A percentile compares a stretch with the other conserved stretches of the same genome.
Conservation (phyloP, 495 filamentous ascomycete genomes). For the Daldinia concentrica region DNA sequence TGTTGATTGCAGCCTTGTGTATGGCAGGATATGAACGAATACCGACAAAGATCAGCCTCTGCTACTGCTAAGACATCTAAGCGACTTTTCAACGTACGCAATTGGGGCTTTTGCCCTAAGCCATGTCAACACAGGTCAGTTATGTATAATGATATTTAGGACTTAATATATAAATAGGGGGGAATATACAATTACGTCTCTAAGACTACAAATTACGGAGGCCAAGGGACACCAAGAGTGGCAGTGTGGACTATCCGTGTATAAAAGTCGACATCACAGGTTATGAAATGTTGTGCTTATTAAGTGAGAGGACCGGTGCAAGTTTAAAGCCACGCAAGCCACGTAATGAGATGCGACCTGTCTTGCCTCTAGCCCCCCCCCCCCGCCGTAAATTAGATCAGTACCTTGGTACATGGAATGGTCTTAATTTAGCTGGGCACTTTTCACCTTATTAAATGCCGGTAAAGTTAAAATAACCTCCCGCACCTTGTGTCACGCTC, state of each 20-base stretch:
- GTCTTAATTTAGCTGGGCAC: neutral
- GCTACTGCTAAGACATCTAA: neutral
- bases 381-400: too few species aligned
- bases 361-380: too few species aligned
- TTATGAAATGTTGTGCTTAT: neutral
- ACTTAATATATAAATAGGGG: neutral
- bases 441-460: neutral
- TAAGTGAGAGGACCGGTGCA: neutral
- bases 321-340: slow-evolving; percentile 6
- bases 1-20: slow-evolving; percentile 1
- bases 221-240: neutral
- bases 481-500: neutral
- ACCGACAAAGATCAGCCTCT: neutral
- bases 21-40: neutral
- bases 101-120: slow-evolving; percentile 1
- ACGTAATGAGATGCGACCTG: slow-evolving; percentile 3
- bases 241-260: neutral
- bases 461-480: slow-evolving; percentile 5
- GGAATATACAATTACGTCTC: neutral
- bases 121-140: neutral
- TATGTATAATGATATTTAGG: neutral
- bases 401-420: neutral
- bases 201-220: neutral
- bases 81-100: neutral
- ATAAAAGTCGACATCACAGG: neutral